Evolutionary conservation across 176 grass and related monocot species (phyloP).

Genomic region (Urochloa ruziziensis): DNA sequence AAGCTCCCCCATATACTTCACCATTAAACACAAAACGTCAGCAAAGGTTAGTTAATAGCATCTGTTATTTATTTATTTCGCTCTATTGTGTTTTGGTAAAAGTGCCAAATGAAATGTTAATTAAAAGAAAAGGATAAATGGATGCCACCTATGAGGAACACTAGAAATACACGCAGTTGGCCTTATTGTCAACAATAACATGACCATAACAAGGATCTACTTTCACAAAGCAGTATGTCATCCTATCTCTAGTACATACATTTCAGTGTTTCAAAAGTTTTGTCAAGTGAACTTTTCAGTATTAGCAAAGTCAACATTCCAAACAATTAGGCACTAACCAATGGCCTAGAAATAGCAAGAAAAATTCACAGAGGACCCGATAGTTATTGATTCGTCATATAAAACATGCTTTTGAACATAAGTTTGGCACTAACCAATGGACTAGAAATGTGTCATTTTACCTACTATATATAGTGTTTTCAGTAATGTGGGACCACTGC

Average conservation of each 20-base stretch:
- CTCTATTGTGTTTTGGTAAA: constrained; percentile 1
- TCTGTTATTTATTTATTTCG: background rate
- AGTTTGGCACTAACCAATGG: background rate
- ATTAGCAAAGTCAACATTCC: background rate
- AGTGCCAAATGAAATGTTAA: background rate
- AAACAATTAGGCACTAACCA: too few relatives aligned
- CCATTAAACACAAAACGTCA: constrained; percentile 32
- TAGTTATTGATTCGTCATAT: background rate
- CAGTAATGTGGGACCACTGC: background rate
- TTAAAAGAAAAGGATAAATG: background rate
- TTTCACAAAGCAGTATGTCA: background rate
- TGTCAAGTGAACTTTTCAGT: background rate
- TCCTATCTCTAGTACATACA: background rate
- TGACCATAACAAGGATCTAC: background rate
- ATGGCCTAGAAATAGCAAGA: background rate
- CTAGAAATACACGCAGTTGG: background rate
- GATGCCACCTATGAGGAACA: background rate
- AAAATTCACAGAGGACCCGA: background rate
- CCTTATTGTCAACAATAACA: background rate
- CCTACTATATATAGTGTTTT: background rate
- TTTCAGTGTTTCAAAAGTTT: background rate
- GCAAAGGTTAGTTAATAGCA: constrained; percentile 9
- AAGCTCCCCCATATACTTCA: constrained; percentile 93
- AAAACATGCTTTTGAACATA: constrained; percentile 1
- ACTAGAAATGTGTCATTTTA: too few relatives aligned